Evolutionary conservation across 1,139 yeast genomes (phyloP), one percentile per base, ranked within the genome.

Genomic region (Sugiyamaella xylanicola): DNA sequence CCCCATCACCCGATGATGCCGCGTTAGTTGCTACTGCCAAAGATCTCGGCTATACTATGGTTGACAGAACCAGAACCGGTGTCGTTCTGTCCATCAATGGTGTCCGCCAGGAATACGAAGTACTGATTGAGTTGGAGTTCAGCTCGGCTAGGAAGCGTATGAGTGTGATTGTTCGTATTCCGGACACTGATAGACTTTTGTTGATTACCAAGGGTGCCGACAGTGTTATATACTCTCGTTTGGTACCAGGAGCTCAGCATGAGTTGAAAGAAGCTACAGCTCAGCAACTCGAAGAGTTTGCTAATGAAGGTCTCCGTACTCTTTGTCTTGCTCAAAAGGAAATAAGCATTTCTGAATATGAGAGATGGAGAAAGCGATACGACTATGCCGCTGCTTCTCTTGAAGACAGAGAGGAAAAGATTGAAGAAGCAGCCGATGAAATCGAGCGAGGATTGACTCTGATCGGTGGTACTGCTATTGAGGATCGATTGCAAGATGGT

Each of bases 1-100:
- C 99, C 0, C 98, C 93, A 72, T 88, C 96, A n/a, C 99, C 99
- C 0, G 99, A 93, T 76, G 99, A 93, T 73, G 95, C 96, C 48
- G 97, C 99, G 0, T 79, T 93, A 57, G 98, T 93, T 2, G 82
- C 87, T 4, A 91, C 93, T 47, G 98, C 98, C 0, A 82, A 96
- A 64, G 97, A 92, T 70, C 76, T 90, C 63, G 99, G 99, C 2
- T 87, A 86, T 70, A 84, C 87, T 7, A 86, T 93, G 69, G 75
- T 83, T 32, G 87, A 82, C 50, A 82, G 96, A 66, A 84, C 87
- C 3, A 85, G 91, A 68, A 81, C 80, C 49, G 86, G 89, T 48
- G 77, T 90, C 35, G 74, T 83, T 22, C 72, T 93, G 36, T 85
- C 86, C 57, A 79, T 87, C 35, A 92, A 87, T 65, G 99, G 98